Percentiles rank a stretch among this genome's conserved stretches.
Evolutionary conservation across 2,329 filamentous ascomycete genomes (phyloP).

Genomic region (Aspergillus sp.): DNA sequence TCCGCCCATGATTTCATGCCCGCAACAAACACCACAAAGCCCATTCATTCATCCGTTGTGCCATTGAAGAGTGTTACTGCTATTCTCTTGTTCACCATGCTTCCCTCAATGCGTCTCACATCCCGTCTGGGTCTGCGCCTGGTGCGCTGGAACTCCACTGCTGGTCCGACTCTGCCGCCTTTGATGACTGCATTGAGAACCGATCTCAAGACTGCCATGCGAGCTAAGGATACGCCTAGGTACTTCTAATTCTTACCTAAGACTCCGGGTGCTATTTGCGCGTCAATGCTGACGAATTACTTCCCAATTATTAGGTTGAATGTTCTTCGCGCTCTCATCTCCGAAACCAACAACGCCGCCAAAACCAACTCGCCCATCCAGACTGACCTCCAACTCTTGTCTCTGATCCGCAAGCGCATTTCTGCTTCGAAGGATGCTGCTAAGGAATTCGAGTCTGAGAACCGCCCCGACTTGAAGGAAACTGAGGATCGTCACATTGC

Average conservation of each 20-base stretch:
- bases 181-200: conserved; percentile 48
- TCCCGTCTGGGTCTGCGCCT: conserved; percentile 30
- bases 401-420: conserved; percentile 49
- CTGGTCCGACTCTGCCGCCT: conserved; percentile 40
- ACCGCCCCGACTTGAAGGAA: conserved; percentile 47
- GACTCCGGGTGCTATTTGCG: neutral
- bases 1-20: conserved; percentile 9
- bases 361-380: conserved; percentile 49
- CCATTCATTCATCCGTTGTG: neutral
- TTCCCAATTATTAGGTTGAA: conserved; percentile 40
- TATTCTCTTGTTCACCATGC: conserved; percentile 29
- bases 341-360: conserved; percentile 53
- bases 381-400: conserved; percentile 50
- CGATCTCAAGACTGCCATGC: conserved; percentile 54
- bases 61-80: neutral
- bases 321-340: conserved; percentile 52
- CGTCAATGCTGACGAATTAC: neutral
- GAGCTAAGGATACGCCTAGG: conserved; percentile 51
- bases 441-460: conserved; percentile 44
- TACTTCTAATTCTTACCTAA: conserved; percentile 21
- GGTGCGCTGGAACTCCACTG: conserved; percentile 45
- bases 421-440: conserved; percentile 41
- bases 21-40: neutral
- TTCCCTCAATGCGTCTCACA: conserved; percentile 33
- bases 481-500: conserved; percentile 48